Base-by-base conservation (phyloP, 23 red algal genomes). In the Gracilaria vermiculophylla region DNA sequence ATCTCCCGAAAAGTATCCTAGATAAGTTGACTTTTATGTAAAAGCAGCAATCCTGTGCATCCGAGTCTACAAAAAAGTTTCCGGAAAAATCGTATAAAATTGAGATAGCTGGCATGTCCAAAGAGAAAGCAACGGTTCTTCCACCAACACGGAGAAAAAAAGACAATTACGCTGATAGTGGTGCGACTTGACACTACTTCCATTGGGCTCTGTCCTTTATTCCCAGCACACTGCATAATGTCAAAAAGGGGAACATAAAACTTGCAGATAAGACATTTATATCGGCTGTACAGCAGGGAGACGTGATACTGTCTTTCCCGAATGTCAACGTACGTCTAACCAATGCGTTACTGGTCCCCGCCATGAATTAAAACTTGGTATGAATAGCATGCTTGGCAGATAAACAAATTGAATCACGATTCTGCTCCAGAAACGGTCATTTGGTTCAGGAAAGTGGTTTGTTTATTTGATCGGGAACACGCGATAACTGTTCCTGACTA, bases 311-410 rank as follows among this genome's bases (percentile, higher is more conserved):
- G 31, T 25, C 79, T 15, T 83, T 83, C 57, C 9, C 36, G 19
- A 83, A 65, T 64, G 79, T 54, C 16, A 83, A 52, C 51, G 19
- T 83, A n/a, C 79, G 79, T 11, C 79, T 83, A 9, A 69, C 55
- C 34, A 41, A 83, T 49, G 79, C 37, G 40, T 57, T 83, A 2
- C 6, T 37, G 2, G 60, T 83, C 67, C 79, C 56, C 20, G 51
- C 23, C 36, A 41, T 83, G 34, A 15, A 64, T 1, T 66, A 83
- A 16, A 66, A 83, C 32, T 83, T 66, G 79, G 79, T 83, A 17
- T 83, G 21, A 50, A 41, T 48, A 24, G 79, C 55, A 67, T n/a
- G 61, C 19, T 39, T 83, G 55, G 79, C 79, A 8, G 79, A 83
- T 29, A 60, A 83, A 44, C 32, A 48, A 35, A 83, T 83, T 43